Evolutionary conservation across 1,284 basidiomycete genomes (phyloP).

Genomic region (Naganishia albida): DNA sequence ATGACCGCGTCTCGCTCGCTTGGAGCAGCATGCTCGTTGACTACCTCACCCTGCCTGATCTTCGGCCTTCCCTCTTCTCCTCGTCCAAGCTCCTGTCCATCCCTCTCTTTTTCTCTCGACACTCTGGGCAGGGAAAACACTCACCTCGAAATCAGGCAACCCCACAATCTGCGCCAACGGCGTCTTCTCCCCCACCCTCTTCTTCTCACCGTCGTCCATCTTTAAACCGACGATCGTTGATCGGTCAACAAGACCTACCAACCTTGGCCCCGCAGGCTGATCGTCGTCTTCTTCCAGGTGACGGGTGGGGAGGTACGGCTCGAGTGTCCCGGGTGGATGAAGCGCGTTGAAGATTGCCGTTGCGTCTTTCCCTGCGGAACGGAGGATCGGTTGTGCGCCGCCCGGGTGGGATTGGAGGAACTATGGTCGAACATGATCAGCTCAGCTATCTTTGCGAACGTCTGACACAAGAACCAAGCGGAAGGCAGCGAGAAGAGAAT

Average conservation of each 20-base stretch:
- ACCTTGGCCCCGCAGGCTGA: constrained; percentile 37
- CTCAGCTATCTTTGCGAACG: not conserved
- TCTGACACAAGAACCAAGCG: not conserved
- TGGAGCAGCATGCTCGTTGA: too few relatives aligned
- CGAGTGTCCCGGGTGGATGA: constrained; percentile 52
- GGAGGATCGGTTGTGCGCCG: constrained; percentile 44
- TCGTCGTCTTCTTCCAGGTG: constrained; percentile 33
- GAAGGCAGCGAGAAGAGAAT: too few relatives aligned
- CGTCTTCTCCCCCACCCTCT: constrained; percentile 24
- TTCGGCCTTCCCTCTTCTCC: too few relatives aligned
- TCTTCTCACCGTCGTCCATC: constrained; percentile 9
- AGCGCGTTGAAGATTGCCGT: constrained; percentile 47
- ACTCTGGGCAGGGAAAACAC: not conserved
- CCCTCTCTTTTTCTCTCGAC: too few relatives aligned
- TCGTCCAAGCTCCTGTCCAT: too few relatives aligned
- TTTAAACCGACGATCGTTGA: constrained; percentile 13
- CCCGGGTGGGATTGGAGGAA: constrained; percentile 51
- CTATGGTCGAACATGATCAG: constrained; percentile 32
- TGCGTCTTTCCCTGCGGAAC: constrained; percentile 51
- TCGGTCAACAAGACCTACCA: constrained; percentile 38
- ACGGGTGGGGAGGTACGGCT: constrained; percentile 39
- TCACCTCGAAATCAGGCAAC: constrained; percentile 51
- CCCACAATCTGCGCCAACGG: constrained; percentile 49
- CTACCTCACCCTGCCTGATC: too few relatives aligned
- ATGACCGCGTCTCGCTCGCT: too few relatives aligned